Conservation (phyloP, 148 eudicot genomes). For the Cornus suecica region DNA sequence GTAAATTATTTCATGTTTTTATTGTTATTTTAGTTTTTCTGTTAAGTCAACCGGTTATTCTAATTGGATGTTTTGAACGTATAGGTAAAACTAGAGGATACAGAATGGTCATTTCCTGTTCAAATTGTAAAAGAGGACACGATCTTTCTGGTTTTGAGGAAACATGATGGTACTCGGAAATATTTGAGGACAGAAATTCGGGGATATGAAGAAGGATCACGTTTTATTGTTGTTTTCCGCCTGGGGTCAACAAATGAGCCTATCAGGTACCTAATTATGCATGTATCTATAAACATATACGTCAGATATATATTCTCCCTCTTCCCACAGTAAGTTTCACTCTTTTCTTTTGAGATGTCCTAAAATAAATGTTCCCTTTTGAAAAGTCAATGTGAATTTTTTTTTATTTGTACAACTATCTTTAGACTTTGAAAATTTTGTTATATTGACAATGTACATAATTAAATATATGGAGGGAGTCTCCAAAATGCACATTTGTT, state of each 20-base stretch:
- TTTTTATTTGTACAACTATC: no score
- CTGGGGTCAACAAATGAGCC: slow-evolving; percentile 73
- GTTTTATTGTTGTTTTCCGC: slow-evolving; percentile 92
- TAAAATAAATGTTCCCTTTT: no score
- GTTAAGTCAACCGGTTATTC: neutral
- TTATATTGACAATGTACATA: no score
- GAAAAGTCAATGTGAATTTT: no score
- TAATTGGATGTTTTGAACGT: neutral
- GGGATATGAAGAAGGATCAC: slow-evolving; percentile 97
- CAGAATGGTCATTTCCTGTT: slow-evolving; percentile 89
- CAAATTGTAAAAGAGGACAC: slow-evolving; percentile 86
- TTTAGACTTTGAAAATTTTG: no score
- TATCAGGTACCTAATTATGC: slow-evolving; percentile 55
- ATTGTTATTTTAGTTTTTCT: neutral
- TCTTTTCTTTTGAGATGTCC: no score
- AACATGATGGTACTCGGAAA: slow-evolving; percentile 46
- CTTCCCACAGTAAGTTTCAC: no score
- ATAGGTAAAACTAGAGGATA: slow-evolving; percentile 65
- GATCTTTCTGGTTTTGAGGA: slow-evolving; percentile 54
- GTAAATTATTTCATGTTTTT: neutral
- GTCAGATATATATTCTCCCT: neutral
- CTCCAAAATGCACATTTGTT: neutral
- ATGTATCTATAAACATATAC: neutral
- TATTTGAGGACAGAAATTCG: slow-evolving; percentile 74
- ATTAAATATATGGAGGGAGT: no score